Evolutionary conservation across 495 filamentous ascomycete species (phyloP).

Genomic region (Tuber melanosporum): DNA sequence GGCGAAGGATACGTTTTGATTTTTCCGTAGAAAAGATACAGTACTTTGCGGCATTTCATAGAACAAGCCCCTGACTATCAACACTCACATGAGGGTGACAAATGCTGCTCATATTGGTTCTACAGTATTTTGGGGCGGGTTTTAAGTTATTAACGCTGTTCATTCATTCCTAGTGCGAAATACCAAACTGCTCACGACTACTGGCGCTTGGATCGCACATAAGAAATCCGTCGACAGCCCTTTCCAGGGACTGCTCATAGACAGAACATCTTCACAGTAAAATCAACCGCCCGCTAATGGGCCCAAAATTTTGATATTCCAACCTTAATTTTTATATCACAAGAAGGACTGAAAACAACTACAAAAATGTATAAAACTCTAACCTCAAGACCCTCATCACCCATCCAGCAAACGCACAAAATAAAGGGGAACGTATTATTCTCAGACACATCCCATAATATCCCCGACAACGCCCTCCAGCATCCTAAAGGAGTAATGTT

Average conservation of each 20-base stretch:
- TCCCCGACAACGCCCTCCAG: conserved; percentile 65
- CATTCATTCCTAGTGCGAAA: no score
- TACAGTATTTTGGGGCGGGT: no score
- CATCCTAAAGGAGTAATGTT: conserved; percentile 73
- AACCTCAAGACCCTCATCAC: conserved; percentile 9
- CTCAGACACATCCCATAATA: conserved; percentile 43
- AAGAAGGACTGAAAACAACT: background rate
- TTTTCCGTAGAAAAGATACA: no score
- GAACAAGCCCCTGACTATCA: no score
- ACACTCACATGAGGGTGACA: no score
- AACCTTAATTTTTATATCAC: background rate
- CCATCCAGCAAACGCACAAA: conserved; percentile 5
- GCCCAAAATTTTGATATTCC: background rate
- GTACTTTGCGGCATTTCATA: no score
- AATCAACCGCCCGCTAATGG: background rate
- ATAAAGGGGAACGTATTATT: background rate
- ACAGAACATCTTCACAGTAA: background rate
- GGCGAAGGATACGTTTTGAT: no score
- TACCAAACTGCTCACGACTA: no score
- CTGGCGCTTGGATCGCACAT: no score
- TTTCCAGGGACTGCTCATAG: background rate
- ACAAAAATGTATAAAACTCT: background rate
- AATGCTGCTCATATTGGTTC: no score
- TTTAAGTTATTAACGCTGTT: no score
- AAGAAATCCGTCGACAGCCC: background rate